These are phyloP conservation scores for Solanum neorickii DNA, from an alignment of 257 asterid species.

Conservation along the genomic window DNA sequence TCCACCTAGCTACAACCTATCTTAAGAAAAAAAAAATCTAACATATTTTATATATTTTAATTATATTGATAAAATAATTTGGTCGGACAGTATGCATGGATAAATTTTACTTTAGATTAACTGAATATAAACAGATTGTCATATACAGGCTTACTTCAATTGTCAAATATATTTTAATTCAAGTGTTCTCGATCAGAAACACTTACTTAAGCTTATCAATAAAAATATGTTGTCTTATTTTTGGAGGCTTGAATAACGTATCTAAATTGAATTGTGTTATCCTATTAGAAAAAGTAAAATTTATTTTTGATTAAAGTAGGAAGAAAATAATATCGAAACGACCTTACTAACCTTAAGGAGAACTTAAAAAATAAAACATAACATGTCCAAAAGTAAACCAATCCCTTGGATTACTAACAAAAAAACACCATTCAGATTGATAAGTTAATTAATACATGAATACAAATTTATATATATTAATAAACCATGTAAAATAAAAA, in stretches of 20 bases:
- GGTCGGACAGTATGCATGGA: not conserved
- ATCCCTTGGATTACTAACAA: not conserved
- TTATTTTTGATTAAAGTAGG: too few species aligned
- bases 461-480: too few species aligned
- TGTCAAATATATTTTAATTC: not conserved
- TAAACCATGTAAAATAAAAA: too few species aligned
- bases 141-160: not conserved
- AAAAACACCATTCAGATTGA: not conserved
- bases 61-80: not conserved
- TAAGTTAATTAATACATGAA: too few species aligned
- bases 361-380: not conserved
- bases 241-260: fast-evolving
- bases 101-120: not conserved
- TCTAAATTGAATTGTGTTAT: too few species aligned
- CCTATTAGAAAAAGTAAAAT: too few species aligned
- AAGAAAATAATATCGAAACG: not conserved
- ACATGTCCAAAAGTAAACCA: not conserved
- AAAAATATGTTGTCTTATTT: too few species aligned
- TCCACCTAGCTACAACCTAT: not conserved
- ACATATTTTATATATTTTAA: not conserved
- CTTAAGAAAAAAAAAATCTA: not conserved
- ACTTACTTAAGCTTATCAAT: too few species aligned
- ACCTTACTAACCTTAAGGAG: not conserved
- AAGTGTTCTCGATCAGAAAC: too few species aligned
- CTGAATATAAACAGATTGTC: not conserved